Percentiles rank a stretch among this genome's conserved stretches.
Evolutionary conservation across 495 filamentous ascomycete genomes (phyloP).

Genomic region (Penicillium ucsense): DNA sequence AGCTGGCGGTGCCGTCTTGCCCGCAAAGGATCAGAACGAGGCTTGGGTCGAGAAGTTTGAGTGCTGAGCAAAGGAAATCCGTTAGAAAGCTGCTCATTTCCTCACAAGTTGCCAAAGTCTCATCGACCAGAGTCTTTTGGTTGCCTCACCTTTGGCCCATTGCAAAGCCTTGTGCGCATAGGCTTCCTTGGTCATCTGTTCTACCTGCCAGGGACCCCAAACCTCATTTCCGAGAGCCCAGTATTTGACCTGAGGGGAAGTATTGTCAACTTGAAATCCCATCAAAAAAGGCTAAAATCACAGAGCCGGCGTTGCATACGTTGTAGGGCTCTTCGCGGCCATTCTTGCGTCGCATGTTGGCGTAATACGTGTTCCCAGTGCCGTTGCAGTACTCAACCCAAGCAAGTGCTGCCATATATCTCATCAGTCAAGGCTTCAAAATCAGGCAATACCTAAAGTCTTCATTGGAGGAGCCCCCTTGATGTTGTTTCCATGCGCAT

Average conservation of each 20-base stretch:
- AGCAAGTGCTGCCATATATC: conserved; percentile 39
- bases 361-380: conserved; percentile 62
- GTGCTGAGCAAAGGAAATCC: conserved; percentile 24
- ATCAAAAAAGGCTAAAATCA: too few relatives aligned
- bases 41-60: conserved; percentile 63
- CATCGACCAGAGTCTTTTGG: neutral
- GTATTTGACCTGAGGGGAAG: conserved; percentile 42
- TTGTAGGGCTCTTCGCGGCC: conserved; percentile 64
- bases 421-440: neutral
- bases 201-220: conserved; percentile 75
- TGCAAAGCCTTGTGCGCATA: conserved; percentile 69
- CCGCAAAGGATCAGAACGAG: conserved; percentile 63
- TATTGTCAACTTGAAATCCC: too few relatives aligned
- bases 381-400: conserved; percentile 82
- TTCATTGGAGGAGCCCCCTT: too few relatives aligned
- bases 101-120: too few relatives aligned
- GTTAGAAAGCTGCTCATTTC: neutral
- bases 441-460: too few relatives aligned
- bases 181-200: conserved; percentile 62
- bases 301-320: conserved; percentile 22
- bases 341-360: conserved; percentile 63
- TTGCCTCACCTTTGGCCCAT: conserved; percentile 54
- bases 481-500: neutral
- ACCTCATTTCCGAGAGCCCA: conserved; percentile 65
- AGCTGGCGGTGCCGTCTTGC: conserved; percentile 53